Base-by-base conservation (phyloP, 345 rosid genomes). In the Ceriops zippeliana region DNA sequence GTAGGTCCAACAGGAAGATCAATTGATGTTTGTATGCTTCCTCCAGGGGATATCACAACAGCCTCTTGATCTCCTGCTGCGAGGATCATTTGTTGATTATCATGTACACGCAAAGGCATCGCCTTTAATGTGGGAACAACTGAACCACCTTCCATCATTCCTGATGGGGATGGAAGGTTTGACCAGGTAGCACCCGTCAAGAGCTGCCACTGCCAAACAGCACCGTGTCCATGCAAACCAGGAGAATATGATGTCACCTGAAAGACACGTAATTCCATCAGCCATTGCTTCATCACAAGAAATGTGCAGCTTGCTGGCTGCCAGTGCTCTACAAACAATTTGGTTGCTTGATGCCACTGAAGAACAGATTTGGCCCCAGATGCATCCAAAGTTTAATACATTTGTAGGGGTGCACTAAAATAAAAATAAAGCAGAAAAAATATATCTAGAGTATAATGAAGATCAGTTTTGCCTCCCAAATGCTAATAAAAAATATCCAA, bases 61-160 rank as follows among this genome's bases (percentile, higher is more conserved):
- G 92, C 97, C 30, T 77, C 89, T 76, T 95, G 93, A 73, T 95
- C 98, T 80, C 99, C 98, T 5, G 93, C 97, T 0, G 96, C 99
- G 10, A 95, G 93, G 78, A 95, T 86, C 93, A 90, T 86, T 65
- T 83, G 93, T 65, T 86, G 96, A 81, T 76, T 86, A 73, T 92
- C 97, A 61, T 85, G 97, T 32, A 78, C 52, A 2, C 90, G 91
- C 70, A 95, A 73, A 6, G 93, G 73, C 78, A 95, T 84, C 4
- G 92, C 81, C 82, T 87, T 90, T 53, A 92, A 78, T 28, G 99
- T 95, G 28, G 99, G 98, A 56, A 92, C 90, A 72, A 86, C 92
- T 1, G 52, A 76, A 61, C 88, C 85, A 16, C 84, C 83, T 71
- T 92, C 99, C 76, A 81, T 83, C 90, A 90, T 82, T 67, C 98